Conservation (phyloP, 2,329 filamentous ascomycete species). For the Arthrobotrys musiformis region DNA sequence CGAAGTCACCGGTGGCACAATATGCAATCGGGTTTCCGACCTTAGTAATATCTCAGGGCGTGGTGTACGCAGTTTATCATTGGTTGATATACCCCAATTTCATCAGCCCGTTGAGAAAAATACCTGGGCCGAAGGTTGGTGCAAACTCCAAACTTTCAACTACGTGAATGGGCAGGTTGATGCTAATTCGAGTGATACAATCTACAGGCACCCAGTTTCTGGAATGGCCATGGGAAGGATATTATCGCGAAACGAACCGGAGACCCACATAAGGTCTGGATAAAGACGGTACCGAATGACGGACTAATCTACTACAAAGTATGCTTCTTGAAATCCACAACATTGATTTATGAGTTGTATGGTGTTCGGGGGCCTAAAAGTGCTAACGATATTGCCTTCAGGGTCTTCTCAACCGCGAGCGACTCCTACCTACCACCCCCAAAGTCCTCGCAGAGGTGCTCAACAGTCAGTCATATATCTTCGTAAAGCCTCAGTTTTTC, state of each 20-base stretch:
- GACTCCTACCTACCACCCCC: constrained; percentile 71
- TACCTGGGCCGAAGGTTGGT: constrained; percentile 51
- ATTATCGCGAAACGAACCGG: constrained; percentile 47
- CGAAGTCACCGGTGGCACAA: constrained; percentile 2
- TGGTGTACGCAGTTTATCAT: constrained; percentile 21
- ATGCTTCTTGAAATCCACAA: neutral
- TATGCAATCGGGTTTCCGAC: constrained; percentile 25
- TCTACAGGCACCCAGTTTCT: constrained; percentile 35
- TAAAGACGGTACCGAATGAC: constrained; percentile 72
- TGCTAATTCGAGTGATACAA: neutral
- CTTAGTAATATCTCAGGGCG: constrained; percentile 7
- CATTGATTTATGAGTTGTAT: too few relatives aligned
- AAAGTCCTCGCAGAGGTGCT: constrained; percentile 77
- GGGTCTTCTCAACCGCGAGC: constrained; percentile 71
- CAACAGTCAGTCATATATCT: constrained; percentile 76
- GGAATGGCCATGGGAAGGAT: constrained; percentile 40
- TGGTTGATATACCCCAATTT: constrained; percentile 50
- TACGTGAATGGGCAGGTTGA: neutral
- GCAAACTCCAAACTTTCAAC: neutral
- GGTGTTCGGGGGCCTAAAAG: too few relatives aligned
- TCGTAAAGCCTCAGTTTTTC: constrained; percentile 71
- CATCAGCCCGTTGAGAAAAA: constrained; percentile 28
- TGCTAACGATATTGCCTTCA: neutral
- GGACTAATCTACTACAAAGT: constrained; percentile 74
- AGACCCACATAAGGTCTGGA: constrained; percentile 64